Evolutionary conservation across 352 stramenopile species (phyloP).

Genomic region (Phytophthora constricta): DNA sequence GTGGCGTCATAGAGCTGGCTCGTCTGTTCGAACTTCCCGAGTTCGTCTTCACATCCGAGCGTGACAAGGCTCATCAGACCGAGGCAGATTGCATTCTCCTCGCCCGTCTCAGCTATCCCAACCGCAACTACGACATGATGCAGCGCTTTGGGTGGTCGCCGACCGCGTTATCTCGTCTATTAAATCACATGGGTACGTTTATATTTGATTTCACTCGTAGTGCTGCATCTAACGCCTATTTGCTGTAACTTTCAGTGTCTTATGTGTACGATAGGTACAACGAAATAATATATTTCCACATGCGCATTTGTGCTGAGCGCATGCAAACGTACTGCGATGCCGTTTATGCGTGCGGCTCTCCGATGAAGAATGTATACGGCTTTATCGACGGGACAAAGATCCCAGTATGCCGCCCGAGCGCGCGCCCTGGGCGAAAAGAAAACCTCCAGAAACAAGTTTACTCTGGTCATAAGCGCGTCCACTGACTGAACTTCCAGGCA

Average conservation of each 20-base stretch:
- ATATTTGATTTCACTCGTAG: background rate
- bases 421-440: slow-evolving; percentile 8
- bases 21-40: slow-evolving; percentile 3
- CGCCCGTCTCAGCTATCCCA: slow-evolving; percentile 5
- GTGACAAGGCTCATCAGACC: slow-evolving; percentile 5
- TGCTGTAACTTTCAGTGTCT: background rate
- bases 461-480: slow-evolving; percentile 4
- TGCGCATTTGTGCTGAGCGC: slow-evolving; percentile 7
- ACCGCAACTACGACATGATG: slow-evolving; percentile 6
- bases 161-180: slow-evolving; percentile 1
- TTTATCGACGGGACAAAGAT: slow-evolving; percentile 17
- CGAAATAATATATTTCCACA: slow-evolving; percentile 12
- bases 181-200: slow-evolving; percentile 2
- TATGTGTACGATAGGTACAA: slow-evolving; percentile 8
- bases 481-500: slow-evolving; percentile 13
- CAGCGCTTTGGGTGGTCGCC: background rate
- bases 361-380: slow-evolving; percentile 8
- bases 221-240: background rate
- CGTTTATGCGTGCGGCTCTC: background rate
- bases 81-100: slow-evolving; percentile 4
- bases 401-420: background rate
- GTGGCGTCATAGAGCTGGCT: slow-evolving; percentile 3
- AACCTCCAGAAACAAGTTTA: slow-evolving; percentile 17
- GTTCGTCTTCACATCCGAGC: background rate
- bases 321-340: slow-evolving; percentile 12